phyloP scores from a whole-genome alignment of 768 basidiomycete genomes.

The Phaffia tasmanica region DNA sequence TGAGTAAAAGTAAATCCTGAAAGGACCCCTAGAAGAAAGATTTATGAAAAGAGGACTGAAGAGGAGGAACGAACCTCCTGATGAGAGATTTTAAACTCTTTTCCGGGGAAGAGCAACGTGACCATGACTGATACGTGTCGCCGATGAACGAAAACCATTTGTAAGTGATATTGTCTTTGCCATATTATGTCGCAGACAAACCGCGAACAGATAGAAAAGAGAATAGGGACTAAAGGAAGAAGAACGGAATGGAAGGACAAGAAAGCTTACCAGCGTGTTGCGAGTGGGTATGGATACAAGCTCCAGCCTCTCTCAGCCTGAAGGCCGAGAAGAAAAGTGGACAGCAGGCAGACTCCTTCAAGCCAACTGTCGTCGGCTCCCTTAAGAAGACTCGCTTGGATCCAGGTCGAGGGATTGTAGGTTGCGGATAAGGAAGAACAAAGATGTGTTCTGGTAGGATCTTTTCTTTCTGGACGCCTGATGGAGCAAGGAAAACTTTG shows the following conservation, averaged over 20 bases:
- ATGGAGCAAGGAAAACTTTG: conserved; percentile 74
- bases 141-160: too few relatives aligned
- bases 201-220: background rate
- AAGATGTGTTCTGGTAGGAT: conserved; percentile 76
- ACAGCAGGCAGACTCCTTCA: conserved; percentile 80
- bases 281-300: conserved; percentile 84
- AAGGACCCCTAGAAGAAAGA: background rate
- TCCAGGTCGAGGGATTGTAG: conserved; percentile 48
- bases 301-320: conserved; percentile 61
- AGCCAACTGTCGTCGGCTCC: conserved; percentile 51
- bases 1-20: background rate
- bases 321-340: conserved; percentile 90
- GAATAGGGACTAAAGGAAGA: background rate
- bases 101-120: conserved; percentile 62
- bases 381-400: conserved; percentile 66
- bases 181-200: too few relatives aligned
- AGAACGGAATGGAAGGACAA: background rate
- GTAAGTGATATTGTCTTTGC: too few relatives aligned
- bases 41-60: background rate
- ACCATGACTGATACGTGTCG: conserved; percentile 53
- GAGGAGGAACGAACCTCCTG: conserved; percentile 44
- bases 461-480: conserved; percentile 76
- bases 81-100: conserved; percentile 67
- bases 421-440: conserved; percentile 67
- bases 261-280: conserved; percentile 50